Conservation (phyloP, 768 basidiomycete species). For the Pulveroboletus sp. region DNA sequence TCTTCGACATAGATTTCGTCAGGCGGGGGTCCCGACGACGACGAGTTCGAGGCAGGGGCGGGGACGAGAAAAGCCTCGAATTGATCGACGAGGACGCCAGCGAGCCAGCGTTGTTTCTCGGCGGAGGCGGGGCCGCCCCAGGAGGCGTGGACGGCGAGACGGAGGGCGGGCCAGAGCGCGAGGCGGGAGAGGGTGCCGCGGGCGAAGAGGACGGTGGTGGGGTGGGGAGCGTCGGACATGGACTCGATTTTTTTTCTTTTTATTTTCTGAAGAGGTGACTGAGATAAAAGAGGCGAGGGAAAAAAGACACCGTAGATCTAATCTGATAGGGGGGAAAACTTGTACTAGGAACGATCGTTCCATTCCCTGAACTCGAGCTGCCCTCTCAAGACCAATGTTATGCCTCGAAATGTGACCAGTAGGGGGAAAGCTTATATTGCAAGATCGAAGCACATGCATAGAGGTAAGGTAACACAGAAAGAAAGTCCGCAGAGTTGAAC, state of each 20-base stretch:
- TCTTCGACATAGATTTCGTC: slow-evolving; percentile 81
- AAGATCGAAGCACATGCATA: neutral
- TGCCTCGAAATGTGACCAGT: too few species aligned
- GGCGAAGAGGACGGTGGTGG: slow-evolving; percentile 69
- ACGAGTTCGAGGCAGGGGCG: neutral
- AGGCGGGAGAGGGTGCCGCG: slow-evolving; percentile 82
- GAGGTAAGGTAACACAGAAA: too few species aligned
- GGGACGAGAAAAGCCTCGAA: slow-evolving; percentile 54
- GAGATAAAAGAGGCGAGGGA: neutral
- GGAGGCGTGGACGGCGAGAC: slow-evolving; percentile 75
- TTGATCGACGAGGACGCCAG: slow-evolving; percentile 73
- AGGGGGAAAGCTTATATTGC: neutral
- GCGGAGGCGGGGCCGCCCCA: slow-evolving; percentile 80
- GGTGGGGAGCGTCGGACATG: slow-evolving; percentile 35
- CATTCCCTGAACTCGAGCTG: too few species aligned
- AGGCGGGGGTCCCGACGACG: slow-evolving; percentile 20
- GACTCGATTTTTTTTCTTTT: too few species aligned
- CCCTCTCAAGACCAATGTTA: too few species aligned
- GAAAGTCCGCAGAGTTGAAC: too few species aligned
- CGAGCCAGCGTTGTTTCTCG: slow-evolving; percentile 83
- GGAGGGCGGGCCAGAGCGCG: slow-evolving; percentile 79
- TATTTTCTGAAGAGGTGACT: too few species aligned
- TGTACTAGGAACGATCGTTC: too few species aligned
- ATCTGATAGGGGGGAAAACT: slow-evolving; percentile 2
- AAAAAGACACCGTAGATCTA: neutral